A percentile compares a stretch with the other conserved stretches of the same genome.
Conservation (phyloP, 1,284 basidiomycete genomes). For the Fomitopsis schrenkii region DNA sequence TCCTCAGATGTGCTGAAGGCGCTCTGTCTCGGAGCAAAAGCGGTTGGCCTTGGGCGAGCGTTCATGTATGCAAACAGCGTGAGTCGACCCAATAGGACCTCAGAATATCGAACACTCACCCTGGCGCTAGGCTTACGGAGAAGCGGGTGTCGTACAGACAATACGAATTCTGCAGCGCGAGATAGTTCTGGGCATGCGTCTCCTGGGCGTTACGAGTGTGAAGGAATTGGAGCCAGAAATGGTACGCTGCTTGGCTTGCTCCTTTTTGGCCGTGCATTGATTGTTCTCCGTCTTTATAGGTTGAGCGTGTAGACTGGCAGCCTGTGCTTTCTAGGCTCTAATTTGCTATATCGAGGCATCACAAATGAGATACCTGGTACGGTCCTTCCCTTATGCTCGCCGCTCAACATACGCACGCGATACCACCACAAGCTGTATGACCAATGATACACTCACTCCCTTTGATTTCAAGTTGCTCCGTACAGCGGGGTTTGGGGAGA, state of each 20-base stretch:
- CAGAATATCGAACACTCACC: background rate
- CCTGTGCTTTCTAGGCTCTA: conserved; percentile 41
- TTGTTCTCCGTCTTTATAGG: conserved; percentile 26
- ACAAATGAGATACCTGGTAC: no score
- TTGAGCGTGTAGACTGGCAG: conserved; percentile 69
- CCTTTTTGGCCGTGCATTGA: background rate
- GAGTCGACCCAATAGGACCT: conserved; percentile 20
- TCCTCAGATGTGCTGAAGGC: conserved; percentile 81
- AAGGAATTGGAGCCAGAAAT: conserved; percentile 76
- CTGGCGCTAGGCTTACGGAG: conserved; percentile 67
- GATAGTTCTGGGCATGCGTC: conserved; percentile 75
- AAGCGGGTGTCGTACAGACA: conserved; percentile 75
- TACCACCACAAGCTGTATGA: no score
- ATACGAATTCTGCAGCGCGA: conserved; percentile 76
- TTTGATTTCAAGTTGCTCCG: background rate
- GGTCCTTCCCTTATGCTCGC: background rate
- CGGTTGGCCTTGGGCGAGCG: conserved; percentile 85
- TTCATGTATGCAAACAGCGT: conserved; percentile 92
- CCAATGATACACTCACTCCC: background rate
- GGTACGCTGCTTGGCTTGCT: conserved; percentile 35
- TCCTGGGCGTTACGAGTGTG: conserved; percentile 73
- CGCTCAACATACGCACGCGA: background rate
- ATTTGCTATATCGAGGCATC: background rate
- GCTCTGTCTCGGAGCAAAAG: conserved; percentile 85
- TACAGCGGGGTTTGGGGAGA: background rate